Percentiles rank a stretch among this genome's conserved stretches.
Evolutionary conservation across 2,329 filamentous ascomycete species (phyloP).

Genomic region (Fusarium sp.): DNA sequence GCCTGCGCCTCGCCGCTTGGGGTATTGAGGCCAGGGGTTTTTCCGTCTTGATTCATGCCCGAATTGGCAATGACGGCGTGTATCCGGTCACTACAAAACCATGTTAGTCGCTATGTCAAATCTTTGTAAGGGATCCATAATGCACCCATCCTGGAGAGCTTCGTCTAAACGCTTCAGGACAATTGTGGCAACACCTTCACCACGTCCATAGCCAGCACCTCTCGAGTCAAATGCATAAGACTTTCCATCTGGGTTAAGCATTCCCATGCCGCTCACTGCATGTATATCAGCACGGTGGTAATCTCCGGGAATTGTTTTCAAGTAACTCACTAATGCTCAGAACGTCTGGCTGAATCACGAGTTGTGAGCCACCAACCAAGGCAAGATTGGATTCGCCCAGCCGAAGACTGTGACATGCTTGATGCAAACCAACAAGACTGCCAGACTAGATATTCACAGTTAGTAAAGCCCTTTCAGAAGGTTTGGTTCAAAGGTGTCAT

Average conservation of each 20-base stretch:
- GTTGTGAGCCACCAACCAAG: constrained; percentile 11
- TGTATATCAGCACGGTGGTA: fast-evolving
- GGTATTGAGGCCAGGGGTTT: constrained; percentile 7
- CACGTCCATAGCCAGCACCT: constrained; percentile 7
- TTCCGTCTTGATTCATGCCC: constrained; percentile 15
- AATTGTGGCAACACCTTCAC: constrained; percentile 5
- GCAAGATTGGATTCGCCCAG: constrained; percentile 2
- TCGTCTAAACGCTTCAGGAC: constrained; percentile 4
- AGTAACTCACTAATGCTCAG: background rate
- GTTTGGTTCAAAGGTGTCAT: background rate
- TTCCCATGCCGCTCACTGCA: constrained; percentile 6
- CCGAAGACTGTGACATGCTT: constrained; percentile 7
- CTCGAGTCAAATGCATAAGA: constrained; percentile 9
- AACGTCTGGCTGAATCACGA: constrained; percentile 9
- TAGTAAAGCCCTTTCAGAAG: fast-evolving
- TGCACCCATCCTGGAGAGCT: background rate
- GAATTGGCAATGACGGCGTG: constrained; percentile 11
- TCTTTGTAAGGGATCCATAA: fast-evolving
- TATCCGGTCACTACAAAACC: background rate
- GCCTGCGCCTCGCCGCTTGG: constrained; percentile 7
- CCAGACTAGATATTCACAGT: background rate
- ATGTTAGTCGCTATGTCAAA: background rate
- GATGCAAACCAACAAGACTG: background rate
- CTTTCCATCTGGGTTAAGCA: constrained; percentile 15
- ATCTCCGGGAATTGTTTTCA: fast-evolving